These are phyloP conservation scores for Colletotrichum salicis DNA, from an alignment of 2,329 filamentous ascomycete genomes.

Conservation along the genomic window DNA sequence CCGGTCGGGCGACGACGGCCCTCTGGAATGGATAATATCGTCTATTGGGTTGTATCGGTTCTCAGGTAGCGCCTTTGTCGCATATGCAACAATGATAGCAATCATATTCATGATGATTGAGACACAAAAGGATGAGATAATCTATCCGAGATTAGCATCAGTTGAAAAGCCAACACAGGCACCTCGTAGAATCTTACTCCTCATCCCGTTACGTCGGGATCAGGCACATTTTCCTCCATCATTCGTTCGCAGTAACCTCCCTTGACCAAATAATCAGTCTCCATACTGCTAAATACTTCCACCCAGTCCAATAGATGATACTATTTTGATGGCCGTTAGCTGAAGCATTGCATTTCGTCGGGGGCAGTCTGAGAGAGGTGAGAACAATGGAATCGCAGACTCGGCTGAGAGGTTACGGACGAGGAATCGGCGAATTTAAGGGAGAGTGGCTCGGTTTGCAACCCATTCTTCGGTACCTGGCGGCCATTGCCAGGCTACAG, in stretches of 20 bases:
- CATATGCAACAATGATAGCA: background rate
- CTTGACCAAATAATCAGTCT: background rate
- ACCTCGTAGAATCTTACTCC: background rate
- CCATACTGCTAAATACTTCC: background rate
- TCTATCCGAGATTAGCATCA: background rate
- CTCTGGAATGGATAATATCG: background rate
- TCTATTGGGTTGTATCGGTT: background rate
- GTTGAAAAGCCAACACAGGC: background rate
- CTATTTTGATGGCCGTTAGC: background rate
- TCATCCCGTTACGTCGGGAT: background rate
- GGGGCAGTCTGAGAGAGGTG: background rate
- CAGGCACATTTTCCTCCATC: background rate
- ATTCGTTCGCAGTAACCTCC: background rate
- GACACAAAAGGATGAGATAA: background rate
- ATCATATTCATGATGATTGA: background rate
- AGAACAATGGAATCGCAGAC: background rate
- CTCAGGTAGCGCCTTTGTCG: background rate
- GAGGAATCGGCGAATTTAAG: background rate
- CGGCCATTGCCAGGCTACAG: background rate
- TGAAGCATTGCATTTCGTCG: background rate
- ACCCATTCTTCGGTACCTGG: background rate
- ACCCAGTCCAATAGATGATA: background rate
- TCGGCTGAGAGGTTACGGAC: background rate
- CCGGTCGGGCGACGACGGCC: background rate
- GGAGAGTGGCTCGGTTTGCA: background rate